A percentile compares a stretch with the other conserved stretches of the same genome.
Evolutionary conservation across 208 protist species (phyloP).

Genomic region (Leptomonas pyrrhocoris): DNA sequence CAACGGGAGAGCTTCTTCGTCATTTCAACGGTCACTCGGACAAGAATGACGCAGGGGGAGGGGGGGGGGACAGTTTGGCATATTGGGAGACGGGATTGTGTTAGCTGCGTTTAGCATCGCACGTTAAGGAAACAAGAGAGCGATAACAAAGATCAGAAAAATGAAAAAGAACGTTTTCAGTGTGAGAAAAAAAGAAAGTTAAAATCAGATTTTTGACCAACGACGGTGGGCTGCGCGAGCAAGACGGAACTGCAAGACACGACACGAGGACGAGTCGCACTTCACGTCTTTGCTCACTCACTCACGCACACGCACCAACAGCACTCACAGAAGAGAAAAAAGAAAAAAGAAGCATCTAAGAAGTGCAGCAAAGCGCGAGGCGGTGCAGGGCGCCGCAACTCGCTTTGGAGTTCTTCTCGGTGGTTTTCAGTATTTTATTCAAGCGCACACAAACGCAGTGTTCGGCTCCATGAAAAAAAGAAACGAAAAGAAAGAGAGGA

Average conservation of each 20-base stretch:
- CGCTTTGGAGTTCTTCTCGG: neutral
- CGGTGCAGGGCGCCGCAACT: neutral
- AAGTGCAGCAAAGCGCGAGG: neutral
- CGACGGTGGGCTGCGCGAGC: neutral
- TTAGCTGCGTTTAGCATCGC: too few relatives aligned
- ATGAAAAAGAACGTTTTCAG: constrained; percentile 10
- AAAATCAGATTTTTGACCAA: neutral
- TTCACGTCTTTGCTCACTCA: too few relatives aligned
- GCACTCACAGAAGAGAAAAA: constrained; percentile 7
- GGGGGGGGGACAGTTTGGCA: too few relatives aligned
- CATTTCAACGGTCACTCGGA: too few relatives aligned
- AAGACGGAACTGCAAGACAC: too few relatives aligned
- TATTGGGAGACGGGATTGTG: too few relatives aligned
- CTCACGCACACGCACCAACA: neutral
- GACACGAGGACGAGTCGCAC: too few relatives aligned
- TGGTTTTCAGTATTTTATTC: constrained; percentile 1
- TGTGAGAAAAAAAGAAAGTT: constrained; percentile 20
- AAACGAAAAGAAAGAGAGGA: neutral
- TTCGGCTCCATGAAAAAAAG: neutral
- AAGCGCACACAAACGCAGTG: constrained; percentile 10
- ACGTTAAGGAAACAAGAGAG: neutral
- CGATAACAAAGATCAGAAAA: constrained; percentile 22
- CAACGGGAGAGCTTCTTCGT: too few relatives aligned
- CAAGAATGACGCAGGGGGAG: too few relatives aligned
- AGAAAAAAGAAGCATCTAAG: constrained; percentile 1